These are phyloP conservation scores for Phialophora expanda DNA, from an alignment of 2,329 filamentous ascomycete species.

Conservation along the genomic window DNA sequence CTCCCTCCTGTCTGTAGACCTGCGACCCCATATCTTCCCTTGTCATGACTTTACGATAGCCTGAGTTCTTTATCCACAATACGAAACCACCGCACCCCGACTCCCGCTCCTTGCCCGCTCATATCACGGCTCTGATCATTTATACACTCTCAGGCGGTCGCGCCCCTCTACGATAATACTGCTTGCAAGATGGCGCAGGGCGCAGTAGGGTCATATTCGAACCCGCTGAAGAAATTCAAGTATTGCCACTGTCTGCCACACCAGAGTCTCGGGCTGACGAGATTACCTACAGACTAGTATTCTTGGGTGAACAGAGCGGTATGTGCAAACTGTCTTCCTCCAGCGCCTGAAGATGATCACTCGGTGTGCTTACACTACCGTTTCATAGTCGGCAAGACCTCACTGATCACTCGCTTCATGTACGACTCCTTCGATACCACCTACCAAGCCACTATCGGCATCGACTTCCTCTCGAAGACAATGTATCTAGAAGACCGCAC, in stretches of 20 bases:
- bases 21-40: slow-evolving; percentile 8
- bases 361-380: slow-evolving; percentile 18
- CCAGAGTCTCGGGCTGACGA: slow-evolving; percentile 39
- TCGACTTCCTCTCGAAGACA: slow-evolving; percentile 99
- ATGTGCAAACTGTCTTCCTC: slow-evolving; percentile 49
- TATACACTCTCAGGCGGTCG: neutral
- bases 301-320: slow-evolving; percentile 98
- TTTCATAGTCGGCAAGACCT: slow-evolving; percentile 88
- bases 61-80: neutral
- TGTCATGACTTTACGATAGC: slow-evolving; percentile 31
- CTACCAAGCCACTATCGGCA: slow-evolving; percentile 98
- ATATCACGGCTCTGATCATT: neutral
- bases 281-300: slow-evolving; percentile 73
- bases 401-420: slow-evolving; percentile 98
- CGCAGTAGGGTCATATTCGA: slow-evolving; percentile 86
- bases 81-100: neutral
- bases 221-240: slow-evolving; percentile 99
- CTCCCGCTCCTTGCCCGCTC: neutral
- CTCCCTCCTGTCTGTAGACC: neutral
- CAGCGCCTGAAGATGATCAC: neutral
- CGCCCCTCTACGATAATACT: slow-evolving; percentile 31
- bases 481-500: slow-evolving; percentile 99
- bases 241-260: slow-evolving; percentile 50
- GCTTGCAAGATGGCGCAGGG: slow-evolving; percentile 75
- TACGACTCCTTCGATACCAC: slow-evolving; percentile 99